Evolutionary conservation across 169 alveolate genomes (phyloP), one percentile per base, ranked within the genome.

Genomic region (Besnoitia besnoiti): DNA sequence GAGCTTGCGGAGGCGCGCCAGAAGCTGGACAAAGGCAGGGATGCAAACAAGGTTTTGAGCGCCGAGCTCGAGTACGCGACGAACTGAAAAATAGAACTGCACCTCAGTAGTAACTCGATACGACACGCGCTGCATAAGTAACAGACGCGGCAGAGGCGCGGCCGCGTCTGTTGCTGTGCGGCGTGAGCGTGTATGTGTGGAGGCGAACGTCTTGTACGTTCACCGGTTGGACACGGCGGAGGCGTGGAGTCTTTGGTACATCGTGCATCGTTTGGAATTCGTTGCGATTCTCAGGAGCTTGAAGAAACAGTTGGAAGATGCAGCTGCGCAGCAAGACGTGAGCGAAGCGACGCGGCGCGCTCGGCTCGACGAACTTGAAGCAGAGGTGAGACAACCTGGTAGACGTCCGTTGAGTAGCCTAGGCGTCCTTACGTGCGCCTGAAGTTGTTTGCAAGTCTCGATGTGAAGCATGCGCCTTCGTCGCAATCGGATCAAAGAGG

Each of bases 321-420:
- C 21, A n/a, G 33, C 80, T 10, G 46, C 40, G 44, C 14, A 67
- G 33, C 44, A 24, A 7, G 80, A 44, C 21, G 80, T n/a, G 46
- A 44, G 46, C 80, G 80, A n/a, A 19, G 40, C 33, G 10, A 44
- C 80, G 21, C 33, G 40, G 80, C 80, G 80, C 5, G 80, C 7
- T 0, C 80, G 46, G 10, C 40, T 67, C 80, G 80, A 39, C 4
- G 80, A 67, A 8, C 40, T 67, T 0, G 80, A 67, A 33, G 80
- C 80, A 8, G 80, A 67, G 80, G 80, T 67, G 21, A 39, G 80
- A n/a, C n/a, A n/a, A n/a, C n/a, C n/a, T n/a, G n/a, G n/a, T n/a
- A n/a, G n/a, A n/a, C n/a, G n/a, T n/a, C n/a, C n/a, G n/a, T n/a
- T n/a, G n/a, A n/a, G n/a, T n/a, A n/a, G n/a, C n/a, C n/a, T n/a